Conservation (phyloP, 305 asterid genomes). For the Nicotiana rustica region DNA sequence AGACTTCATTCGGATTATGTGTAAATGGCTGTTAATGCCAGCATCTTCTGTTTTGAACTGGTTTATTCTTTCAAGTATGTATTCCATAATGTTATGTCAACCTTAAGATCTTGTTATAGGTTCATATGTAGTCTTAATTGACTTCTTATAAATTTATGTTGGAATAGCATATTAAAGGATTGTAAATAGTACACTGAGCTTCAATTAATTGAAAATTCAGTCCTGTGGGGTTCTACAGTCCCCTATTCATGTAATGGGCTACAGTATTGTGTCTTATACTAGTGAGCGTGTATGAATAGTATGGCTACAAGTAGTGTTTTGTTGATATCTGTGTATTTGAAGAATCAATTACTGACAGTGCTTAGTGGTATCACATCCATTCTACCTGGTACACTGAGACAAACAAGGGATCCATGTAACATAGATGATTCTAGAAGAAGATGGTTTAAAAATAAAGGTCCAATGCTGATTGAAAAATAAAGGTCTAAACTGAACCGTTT, state of each 20-base stretch:
- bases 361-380: background rate
- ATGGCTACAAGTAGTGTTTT: background rate
- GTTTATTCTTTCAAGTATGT: conserved; percentile 10
- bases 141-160: background rate
- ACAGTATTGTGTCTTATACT: background rate
- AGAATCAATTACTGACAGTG: background rate
- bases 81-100: background rate
- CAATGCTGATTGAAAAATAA: too few species aligned
- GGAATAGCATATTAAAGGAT: background rate
- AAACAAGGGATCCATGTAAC: background rate
- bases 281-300: background rate
- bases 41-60: conserved; percentile 6
- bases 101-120: background rate
- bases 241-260: background rate
- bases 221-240: conserved; percentile 1
- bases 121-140: background rate
- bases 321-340: background rate
- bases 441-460: too few species aligned
- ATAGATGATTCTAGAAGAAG: too few species aligned
- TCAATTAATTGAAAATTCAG: background rate
- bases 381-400: background rate
- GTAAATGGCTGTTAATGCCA: background rate
- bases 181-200: background rate
- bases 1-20: conserved; percentile 1
- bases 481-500: too few species aligned